Evolutionary conservation across 441 rosid genomes (phyloP).

Genomic region (Populus trichocarpa): DNA sequence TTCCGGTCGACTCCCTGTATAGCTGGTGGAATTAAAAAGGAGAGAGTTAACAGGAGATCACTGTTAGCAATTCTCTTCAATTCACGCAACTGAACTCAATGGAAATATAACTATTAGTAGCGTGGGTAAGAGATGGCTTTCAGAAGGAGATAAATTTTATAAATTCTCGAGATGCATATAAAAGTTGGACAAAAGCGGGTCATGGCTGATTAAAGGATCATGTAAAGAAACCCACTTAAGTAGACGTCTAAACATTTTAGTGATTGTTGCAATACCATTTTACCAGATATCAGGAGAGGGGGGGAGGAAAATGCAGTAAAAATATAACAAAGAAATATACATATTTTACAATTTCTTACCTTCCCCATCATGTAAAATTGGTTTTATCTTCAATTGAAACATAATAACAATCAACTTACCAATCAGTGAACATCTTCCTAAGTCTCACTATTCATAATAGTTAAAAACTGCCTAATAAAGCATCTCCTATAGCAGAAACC

Average conservation of each 20-base stretch:
- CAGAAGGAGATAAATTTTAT: not conserved
- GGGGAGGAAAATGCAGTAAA: not conserved
- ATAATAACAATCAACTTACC: not conserved
- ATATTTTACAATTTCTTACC: not conserved
- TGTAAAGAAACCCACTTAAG: not conserved
- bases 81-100: not conserved
- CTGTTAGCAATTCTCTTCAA: not conserved
- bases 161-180: not conserved
- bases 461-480: not conserved
- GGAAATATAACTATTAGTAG: not conserved
- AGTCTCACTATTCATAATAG: not conserved
- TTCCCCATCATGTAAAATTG: not conserved
- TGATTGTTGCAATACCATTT: too few relatives aligned
- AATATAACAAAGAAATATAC: not conserved
- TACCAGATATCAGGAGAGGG: not conserved
- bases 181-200: not conserved
- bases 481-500: not conserved
- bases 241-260: not conserved
- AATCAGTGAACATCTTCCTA: not conserved
- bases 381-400: not conserved
- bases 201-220: not conserved
- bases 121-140: not conserved
- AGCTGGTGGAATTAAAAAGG: constrained; percentile 23
- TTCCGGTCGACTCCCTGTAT: constrained; percentile 71
- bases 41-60: too few relatives aligned